Percentiles rank a stretch among this genome's conserved stretches.
Evolutionary conservation across 1,139 yeast species (phyloP).

Genomic region (Neolecta irregularis): DNA sequence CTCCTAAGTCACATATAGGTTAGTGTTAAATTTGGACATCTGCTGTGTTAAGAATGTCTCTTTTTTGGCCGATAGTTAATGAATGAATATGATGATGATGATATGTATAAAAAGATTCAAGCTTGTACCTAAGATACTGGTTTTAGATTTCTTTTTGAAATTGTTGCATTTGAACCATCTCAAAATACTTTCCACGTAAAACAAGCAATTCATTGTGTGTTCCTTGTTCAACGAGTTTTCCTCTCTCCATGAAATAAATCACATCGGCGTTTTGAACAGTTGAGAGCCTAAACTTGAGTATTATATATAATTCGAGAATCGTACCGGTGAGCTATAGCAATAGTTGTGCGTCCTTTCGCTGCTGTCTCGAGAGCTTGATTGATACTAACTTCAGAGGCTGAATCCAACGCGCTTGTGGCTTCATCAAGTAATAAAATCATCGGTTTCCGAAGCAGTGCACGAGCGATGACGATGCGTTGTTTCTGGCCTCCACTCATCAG

Average conservation of each 20-base stretch:
- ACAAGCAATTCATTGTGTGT: conserved; percentile 28
- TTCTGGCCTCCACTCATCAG: conserved; percentile 67
- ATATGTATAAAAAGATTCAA: no score
- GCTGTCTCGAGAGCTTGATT: conserved; percentile 49
- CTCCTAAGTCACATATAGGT: no score
- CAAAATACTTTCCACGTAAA: conserved; percentile 26
- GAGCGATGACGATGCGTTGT: conserved; percentile 62
- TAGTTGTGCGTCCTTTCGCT: conserved; percentile 52
- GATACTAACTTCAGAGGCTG: conserved; percentile 59
- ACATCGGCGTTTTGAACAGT: conserved; percentile 89
- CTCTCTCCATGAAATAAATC: conserved; percentile 60
- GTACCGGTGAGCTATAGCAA: conserved; percentile 77
- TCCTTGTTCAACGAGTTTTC: conserved; percentile 62
- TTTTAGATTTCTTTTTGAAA: no score
- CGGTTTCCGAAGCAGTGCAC: conserved; percentile 47
- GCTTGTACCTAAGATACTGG: no score
- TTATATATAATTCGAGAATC: conserved; percentile 57
- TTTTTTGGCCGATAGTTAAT: no score
- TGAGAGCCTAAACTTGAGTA: no score
- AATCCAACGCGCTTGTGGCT: conserved; percentile 67
- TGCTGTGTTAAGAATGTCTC: no score
- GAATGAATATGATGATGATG: no score
- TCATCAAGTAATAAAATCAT: conserved; percentile 47
- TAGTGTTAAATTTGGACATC: no score
- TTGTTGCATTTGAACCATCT: conserved; percentile 25